Base-by-base conservation (phyloP, 2,329 filamentous ascomycete genomes). In the Diaporthe vaccinii region DNA sequence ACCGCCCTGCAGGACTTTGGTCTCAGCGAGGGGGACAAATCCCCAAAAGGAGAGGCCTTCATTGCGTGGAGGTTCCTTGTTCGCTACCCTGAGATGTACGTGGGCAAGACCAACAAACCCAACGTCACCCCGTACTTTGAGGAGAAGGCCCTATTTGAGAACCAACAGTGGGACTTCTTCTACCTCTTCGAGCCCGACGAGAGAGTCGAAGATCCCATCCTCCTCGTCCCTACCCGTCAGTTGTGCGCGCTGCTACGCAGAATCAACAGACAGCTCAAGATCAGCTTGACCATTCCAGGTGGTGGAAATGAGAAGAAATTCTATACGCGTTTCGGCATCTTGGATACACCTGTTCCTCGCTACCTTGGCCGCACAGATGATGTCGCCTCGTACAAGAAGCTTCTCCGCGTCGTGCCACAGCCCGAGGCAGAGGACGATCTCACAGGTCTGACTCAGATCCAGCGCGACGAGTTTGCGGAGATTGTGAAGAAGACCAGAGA, bases 121-220 rank as follows among this genome's bases (percentile, higher is more conserved):
- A 87, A 79, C 78, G 90, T 85, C 6, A 79, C 78, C 31, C 84
- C 85, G 0, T 88, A 90, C 82, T 95, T 94, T 78, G 86, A 89
- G 46, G 80, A 82, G 4, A 86, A 89, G 49, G 82, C 82, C 3
- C 88, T 94, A 68, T 86, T 93, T 77, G 90, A 89, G 79, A 83
- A 86, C 2, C 88, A 91, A 75, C 80, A 85, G 15, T 98, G 95
- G 95, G 92, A 96, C 77, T 85, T 98, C 73, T 95, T 93, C 83
- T 95, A 94, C 81, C 80, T 95, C 49, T 87, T 91, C 80, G 85
- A 90, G 65, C 89, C 90, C 0, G 77, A 80, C 22, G 82, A 85
- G 4, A 78, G 85, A 10, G 83, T 85, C 20, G 82, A 85, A 41
- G 88, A 87, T 69, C 90, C 92, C 1, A 85, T 93, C 36, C 83